Percentiles rank a stretch among this genome's conserved stretches.
Evolutionary conservation across 1,139 yeast species (phyloP).

Genomic region (Pneumocystis murina): DNA sequence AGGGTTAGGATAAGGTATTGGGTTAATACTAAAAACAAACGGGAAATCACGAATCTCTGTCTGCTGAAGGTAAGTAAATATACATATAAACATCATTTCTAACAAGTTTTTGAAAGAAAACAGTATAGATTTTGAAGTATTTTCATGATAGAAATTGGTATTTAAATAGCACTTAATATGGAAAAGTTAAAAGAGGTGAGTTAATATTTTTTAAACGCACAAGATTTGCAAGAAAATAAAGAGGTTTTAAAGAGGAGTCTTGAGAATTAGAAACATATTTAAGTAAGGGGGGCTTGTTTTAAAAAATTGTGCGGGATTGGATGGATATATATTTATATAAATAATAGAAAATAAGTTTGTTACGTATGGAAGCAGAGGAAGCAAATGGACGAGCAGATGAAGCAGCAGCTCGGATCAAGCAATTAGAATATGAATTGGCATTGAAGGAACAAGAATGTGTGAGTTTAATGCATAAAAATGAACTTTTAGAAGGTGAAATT

Average conservation of each 20-base stretch:
- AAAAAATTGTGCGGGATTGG: neutral
- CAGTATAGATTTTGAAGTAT: too few relatives aligned
- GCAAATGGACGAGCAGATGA: slow-evolving; percentile 97
- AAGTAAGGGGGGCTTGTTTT: neutral
- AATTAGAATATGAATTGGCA: slow-evolving; percentile 75
- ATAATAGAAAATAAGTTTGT: slow-evolving; percentile 66
- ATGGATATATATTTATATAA: slow-evolving; percentile 1
- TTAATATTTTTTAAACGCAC: too few relatives aligned
- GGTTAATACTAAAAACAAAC: too few relatives aligned
- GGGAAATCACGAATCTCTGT: too few relatives aligned
- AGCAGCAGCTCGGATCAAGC: slow-evolving; percentile 63
- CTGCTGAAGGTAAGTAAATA: too few relatives aligned
- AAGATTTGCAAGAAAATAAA: too few relatives aligned
- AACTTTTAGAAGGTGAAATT: slow-evolving; percentile 76
- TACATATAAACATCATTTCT: too few relatives aligned
- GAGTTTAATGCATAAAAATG: slow-evolving; percentile 82
- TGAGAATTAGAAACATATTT: neutral
- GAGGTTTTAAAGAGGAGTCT: neutral
- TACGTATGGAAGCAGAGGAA: slow-evolving; percentile 87
- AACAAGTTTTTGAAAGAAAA: too few relatives aligned
- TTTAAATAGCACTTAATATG: too few relatives aligned
- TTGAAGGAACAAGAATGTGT: slow-evolving; percentile 93
- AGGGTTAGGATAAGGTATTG: too few relatives aligned
- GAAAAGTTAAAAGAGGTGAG: too few relatives aligned
- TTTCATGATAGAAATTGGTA: too few relatives aligned